Base-by-base conservation (phyloP, 2,329 filamentous ascomycete species). In the Trichophyton schoenleinii region DNA sequence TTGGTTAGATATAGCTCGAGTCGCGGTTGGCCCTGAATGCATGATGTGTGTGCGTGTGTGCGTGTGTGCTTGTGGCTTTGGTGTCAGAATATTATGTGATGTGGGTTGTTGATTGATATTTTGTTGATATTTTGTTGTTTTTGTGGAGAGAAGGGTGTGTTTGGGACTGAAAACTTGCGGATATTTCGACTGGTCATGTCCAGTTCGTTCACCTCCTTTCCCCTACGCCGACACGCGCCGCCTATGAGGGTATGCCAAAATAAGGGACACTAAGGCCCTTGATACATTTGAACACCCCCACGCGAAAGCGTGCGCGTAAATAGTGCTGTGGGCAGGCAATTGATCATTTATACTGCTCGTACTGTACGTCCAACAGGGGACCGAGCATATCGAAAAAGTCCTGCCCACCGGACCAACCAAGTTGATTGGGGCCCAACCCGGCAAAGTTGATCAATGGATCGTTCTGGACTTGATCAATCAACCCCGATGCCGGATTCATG, bases 331-430 rank as follows among this genome's bases (percentile, higher is more conserved):
- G n/a, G 20, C 13, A 55, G 36, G 15, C 62, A 59, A 64, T 34
- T 63, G 62, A 44, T 64, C 59, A 66, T 34, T 63, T 63, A 44
- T 64, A 66, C 48, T 66, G 62, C 49, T 66, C 65, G 58, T 65
- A 66, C 34, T 66, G 65, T 25, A 66, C 64, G 61, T 66, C 65
- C 28, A 66, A 41, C 52, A 66, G 62, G 3, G 64, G 65, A 5
- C 64, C 65, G 6, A 66, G 61, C 65, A 66, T 65, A 55, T 66
- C 65, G 61, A 66, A 66, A 20, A 66, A 66, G 34, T 66, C 65
- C 53, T 66, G 65, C 18, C 65, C 65, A 20, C 65, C 65, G 22
- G 65, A 65, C 65, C 65, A 66, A 1, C 65, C 65, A 9, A 66
- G 63, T 41, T 66, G 65, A 61, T 66, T 66, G 20, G 64, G 55